A percentile compares a stretch with the other conserved stretches of the same genome.
These are phyloP conservation scores for Lantana camara DNA, from an alignment of 257 asterid species.

Conservation along the genomic window DNA sequence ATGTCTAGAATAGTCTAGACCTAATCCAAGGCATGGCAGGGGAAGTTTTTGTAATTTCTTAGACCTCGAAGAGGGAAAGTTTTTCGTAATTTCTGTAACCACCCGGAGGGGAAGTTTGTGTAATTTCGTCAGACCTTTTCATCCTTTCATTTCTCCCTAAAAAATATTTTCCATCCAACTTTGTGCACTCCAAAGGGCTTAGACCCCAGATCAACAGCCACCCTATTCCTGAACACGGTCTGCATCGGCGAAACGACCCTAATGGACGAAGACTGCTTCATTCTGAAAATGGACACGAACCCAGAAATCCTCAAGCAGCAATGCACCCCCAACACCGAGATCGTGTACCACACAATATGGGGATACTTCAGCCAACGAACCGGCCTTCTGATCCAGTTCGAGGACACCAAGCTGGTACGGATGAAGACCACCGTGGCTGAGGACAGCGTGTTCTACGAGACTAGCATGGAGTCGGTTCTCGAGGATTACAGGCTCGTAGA, in stretches of 20 bases:
- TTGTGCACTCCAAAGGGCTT: slow-evolving; percentile 54
- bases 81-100: too few species aligned
- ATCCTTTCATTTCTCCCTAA: too few species aligned
- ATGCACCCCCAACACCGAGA: slow-evolving; percentile 71
- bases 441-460: slow-evolving; percentile 71
- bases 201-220: slow-evolving; percentile 91
- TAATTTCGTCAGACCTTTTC: too few species aligned
- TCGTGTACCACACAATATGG: slow-evolving; percentile 84
- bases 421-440: slow-evolving; percentile 57
- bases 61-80: too few species aligned
- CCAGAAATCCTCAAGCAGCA: slow-evolving; percentile 61
- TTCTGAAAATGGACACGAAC: slow-evolving; percentile 65
- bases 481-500: slow-evolving; percentile 66
- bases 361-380: slow-evolving; percentile 86
- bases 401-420: slow-evolving; percentile 72
- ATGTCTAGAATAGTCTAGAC: too few species aligned
- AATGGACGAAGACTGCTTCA: slow-evolving; percentile 67
- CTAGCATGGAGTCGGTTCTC: slow-evolving; percentile 65
- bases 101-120: too few species aligned
- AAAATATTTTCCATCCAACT: not conserved
- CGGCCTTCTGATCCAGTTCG: slow-evolving; percentile 72
- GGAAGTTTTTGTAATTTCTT: too few species aligned
- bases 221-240: slow-evolving; percentile 71
- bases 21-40: too few species aligned
- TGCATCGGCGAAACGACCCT: slow-evolving; percentile 77